phyloP scores from a whole-genome alignment of 2,329 filamentous ascomycete species.

The Xylariomycetidae sp. region DNA sequence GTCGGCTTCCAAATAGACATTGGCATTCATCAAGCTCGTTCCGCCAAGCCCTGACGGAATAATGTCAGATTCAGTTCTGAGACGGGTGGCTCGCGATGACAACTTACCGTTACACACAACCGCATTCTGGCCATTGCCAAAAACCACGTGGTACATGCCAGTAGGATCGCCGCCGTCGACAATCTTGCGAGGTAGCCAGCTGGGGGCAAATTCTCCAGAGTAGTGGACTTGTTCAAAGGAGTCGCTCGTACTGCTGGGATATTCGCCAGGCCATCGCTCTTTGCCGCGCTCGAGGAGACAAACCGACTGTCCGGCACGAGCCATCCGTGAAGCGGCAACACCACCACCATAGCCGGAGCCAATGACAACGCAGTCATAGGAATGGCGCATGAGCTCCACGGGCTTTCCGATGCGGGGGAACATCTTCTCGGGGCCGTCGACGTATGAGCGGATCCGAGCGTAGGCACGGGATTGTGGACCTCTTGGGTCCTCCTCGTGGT shows the following conservation, averaged over 20 bases:
- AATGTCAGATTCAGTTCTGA: conserved; percentile 4
- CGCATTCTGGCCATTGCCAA: conserved; percentile 59
- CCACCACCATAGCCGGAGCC: conserved; percentile 65
- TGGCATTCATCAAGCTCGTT: conserved; percentile 61
- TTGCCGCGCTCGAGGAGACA: conserved; percentile 59
- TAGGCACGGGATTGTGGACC: conserved; percentile 28
- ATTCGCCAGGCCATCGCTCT: conserved; percentile 63
- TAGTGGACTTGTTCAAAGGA: conserved; percentile 47
- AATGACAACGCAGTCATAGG: conserved; percentile 62
- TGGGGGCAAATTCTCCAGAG: conserved; percentile 46
- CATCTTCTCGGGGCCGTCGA: conserved; percentile 20
- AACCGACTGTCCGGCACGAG: conserved; percentile 53
- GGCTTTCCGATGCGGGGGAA: conserved; percentile 52
- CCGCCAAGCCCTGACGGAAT: conserved; percentile 50
- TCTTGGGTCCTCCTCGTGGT: conserved; percentile 28
- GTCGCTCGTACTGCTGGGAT: conserved; percentile 43
- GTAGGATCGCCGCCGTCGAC: conserved; percentile 47
- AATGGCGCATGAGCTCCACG: conserved; percentile 48
- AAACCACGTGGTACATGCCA: conserved; percentile 57
- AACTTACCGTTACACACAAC: conserved; percentile 51
- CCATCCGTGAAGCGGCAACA: conserved; percentile 60
- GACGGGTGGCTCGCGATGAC: background rate
- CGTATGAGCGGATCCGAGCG: conserved; percentile 24
- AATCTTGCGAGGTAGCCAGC: conserved; percentile 33
- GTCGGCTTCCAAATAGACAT: conserved; percentile 59